Evolutionary conservation across 257 asterid species (phyloP), one percentile per base, ranked within the genome.

Genomic region (Solanum chmielewskii): DNA sequence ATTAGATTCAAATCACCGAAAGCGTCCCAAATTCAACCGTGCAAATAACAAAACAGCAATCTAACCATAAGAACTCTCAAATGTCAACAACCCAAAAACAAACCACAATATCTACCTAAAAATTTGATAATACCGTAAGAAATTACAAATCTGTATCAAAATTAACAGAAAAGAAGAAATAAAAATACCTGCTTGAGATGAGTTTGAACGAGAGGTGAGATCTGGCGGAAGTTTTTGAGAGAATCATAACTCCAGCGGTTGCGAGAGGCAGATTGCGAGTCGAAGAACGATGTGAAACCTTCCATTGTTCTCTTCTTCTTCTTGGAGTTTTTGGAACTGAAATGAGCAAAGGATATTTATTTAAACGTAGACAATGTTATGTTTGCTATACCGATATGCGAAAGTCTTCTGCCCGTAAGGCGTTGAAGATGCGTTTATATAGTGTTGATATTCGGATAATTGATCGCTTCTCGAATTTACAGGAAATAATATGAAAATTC

Each of bases 161-260:
- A 78, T 45, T 15, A 27, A 78, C 25, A 78, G 41, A 25, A 78
- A 6, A 27, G 35, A 39, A 80, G 78, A 18, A 73, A 2, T 9
- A 8, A 42, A 35, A 6, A 2, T 45, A 94, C 99, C 99, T 93
- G 94, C 83, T 95, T 95, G 87, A 97, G 99, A 92, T 97, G 99
- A 76, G 90, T 88, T 82, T 97, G 99, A 87, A 97, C 99, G 80
- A 84, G 88, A 18, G 98, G 98, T 20, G 99, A 96, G 86, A 96
- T 97, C 93, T 96, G 98, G 18, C 96, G 93, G 92, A 97, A 90
- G 91, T 95, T 97, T 91, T 96, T 96, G 44, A 97, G 96, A 42
- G 98, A 94, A 69, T 95, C 98, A 85, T 91, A 96, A 80, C 89
- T 92, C 98, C 98, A 97, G 11, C 98, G 89, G 85, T 86, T 91